phyloP scores from a whole-genome alignment of 257 asterid genomes.

The Solanum arcanum region DNA sequence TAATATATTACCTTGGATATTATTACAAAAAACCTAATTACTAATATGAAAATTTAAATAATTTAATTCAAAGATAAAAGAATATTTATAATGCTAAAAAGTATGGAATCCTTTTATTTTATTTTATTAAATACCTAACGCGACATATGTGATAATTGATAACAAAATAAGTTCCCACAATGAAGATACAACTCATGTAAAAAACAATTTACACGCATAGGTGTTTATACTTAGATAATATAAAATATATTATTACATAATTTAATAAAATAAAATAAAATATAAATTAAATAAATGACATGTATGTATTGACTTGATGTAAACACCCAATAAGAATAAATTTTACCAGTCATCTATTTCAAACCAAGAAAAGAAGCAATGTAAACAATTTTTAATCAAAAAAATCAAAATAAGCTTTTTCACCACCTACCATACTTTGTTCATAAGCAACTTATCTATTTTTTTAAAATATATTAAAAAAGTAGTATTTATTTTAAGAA shows the following conservation, averaged over 20 bases:
- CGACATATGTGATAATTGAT: neutral
- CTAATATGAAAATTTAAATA: neutral
- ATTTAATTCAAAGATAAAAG: neutral
- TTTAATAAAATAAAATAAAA: no score
- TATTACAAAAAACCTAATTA: neutral
- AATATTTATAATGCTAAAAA: neutral
- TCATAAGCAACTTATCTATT: neutral
- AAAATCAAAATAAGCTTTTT: no score
- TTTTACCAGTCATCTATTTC: neutral
- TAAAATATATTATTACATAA: no score
- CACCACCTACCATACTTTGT: neutral
- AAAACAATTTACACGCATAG: no score
- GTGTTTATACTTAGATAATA: no score
- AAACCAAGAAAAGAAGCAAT: neutral
- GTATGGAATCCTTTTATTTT: neutral
- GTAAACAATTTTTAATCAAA: neutral
- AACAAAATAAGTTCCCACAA: neutral
- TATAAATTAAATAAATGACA: no score
- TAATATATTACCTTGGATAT: neutral
- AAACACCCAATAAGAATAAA: no score
- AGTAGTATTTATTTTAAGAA: no score
- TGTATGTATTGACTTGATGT: no score
- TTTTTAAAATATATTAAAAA: no score
- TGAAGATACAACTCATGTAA: neutral
- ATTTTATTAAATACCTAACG: neutral